phyloP scores from a whole-genome alignment of 176 grass and related monocot species.

The Musa schizocarpa region DNA sequence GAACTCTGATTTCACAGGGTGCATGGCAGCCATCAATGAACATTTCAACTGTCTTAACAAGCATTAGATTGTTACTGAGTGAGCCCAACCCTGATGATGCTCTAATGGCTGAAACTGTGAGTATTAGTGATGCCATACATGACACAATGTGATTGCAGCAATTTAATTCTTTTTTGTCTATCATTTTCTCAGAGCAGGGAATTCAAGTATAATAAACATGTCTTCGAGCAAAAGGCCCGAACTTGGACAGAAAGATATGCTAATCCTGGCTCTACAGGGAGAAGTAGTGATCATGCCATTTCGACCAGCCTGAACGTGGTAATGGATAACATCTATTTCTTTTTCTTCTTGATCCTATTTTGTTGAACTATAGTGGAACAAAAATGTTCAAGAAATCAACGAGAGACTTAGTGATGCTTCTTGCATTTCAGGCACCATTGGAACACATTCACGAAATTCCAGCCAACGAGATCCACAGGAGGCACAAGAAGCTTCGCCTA shows the following conservation, averaged over 20 bases:
- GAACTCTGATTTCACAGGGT: slow-evolving; percentile 34
- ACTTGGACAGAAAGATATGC: slow-evolving; percentile 64
- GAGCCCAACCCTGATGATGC: slow-evolving; percentile 79
- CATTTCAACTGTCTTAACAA: slow-evolving; percentile 67
- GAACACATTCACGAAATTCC: not conserved
- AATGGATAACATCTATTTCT: not conserved
- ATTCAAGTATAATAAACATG: slow-evolving; percentile 78
- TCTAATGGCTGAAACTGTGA: slow-evolving; percentile 92
- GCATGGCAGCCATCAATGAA: slow-evolving; percentile 87
- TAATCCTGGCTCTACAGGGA: slow-evolving; percentile 36
- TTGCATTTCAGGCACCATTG: not conserved
- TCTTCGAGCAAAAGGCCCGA: slow-evolving; percentile 67
- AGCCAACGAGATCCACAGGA: slow-evolving; percentile 10
- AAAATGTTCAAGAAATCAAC: not conserved
- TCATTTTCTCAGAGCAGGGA: slow-evolving; percentile 51
- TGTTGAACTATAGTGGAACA: too few species aligned
- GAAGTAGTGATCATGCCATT: not conserved
- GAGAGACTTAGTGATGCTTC: not conserved
- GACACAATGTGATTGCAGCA: not conserved
- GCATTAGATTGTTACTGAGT: slow-evolving; percentile 40
- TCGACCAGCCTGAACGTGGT: slow-evolving; percentile 12
- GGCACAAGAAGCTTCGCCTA: slow-evolving; percentile 24
- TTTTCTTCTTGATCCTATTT: not conserved
- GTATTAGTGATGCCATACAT: slow-evolving; percentile 20
- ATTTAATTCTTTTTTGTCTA: slow-evolving; percentile 29